A percentile compares a stretch with the other conserved stretches of the same genome.
phyloP scores from a whole-genome alignment of 176 grass and related monocot genomes.

The Eleusine indica region DNA sequence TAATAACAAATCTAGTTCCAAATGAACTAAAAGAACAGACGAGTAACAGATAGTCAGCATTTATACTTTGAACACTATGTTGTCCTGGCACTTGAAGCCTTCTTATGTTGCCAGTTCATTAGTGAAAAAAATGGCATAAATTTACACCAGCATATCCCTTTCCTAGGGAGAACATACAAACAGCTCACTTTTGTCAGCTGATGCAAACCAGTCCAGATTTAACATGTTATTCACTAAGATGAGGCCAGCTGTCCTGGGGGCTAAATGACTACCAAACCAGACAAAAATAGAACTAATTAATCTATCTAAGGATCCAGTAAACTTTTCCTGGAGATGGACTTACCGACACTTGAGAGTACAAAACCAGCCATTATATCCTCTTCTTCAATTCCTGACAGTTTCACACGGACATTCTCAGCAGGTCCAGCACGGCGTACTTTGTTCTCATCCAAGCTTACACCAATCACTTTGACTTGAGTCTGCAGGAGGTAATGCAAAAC shows the following conservation, averaged over 20 bases:
- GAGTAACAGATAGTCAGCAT: too few relatives aligned
- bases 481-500: constrained; percentile 36
- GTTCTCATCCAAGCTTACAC: constrained; percentile 76
- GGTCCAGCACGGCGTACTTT: constrained; percentile 73
- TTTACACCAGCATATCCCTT: background rate
- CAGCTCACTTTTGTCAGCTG: background rate
- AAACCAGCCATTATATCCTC: constrained; percentile 91
- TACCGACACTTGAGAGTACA: constrained; percentile 91
- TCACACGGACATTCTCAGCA: constrained; percentile 85
- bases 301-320: background rate
- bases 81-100: constrained; percentile 1
- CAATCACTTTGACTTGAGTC: constrained; percentile 82
- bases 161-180: background rate
- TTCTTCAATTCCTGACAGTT: constrained; percentile 89
- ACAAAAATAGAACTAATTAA: too few relatives aligned
- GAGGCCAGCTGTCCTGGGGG: background rate
- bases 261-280: background rate
- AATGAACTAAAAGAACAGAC: too few relatives aligned
- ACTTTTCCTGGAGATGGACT: constrained; percentile 32
- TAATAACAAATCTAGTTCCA: background rate
- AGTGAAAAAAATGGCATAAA: background rate
- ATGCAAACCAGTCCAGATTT: constrained; percentile 20
- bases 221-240: background rate
- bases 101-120: background rate
- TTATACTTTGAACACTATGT: background rate